Base-by-base conservation (phyloP, 208 protist species). In the Trypanosoma brucei region DNA sequence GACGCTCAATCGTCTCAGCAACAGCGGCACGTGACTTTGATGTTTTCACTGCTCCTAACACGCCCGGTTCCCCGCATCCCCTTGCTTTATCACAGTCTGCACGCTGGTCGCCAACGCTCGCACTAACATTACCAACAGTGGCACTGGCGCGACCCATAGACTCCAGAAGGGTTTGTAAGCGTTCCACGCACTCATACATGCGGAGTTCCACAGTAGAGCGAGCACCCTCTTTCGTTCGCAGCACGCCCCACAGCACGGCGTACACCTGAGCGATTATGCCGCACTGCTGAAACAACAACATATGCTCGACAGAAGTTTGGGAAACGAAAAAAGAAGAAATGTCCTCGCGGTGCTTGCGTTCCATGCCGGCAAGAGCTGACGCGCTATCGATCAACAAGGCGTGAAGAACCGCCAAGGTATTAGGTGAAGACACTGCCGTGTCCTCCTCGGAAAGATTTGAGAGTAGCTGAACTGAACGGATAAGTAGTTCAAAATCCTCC, bases 351-450 rank as follows among this genome's bases (percentile, higher is more conserved):
- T 38, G 31, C 31, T 49, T 38, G 5, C 1, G 30, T 9, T 37
- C 56, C 52, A 89, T 37, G 22, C 56, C 46, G 40, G 65, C 44
- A 3, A 89, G 58, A 55, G 59, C 68, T 51, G 75, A 70, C 9
- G 64, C 65, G 7, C 72, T 69, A 38, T 83, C 76, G 11, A 62
- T 42, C 56, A 93, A 55, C 3, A 93, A 59, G 2, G 68, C 68
- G 51, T 91, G 76, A 38, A 93, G 67, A n/a, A 77, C 81, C 11
- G 86, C 81, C 35, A 93, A 59, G n/a, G 83, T 77, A 69, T 93
- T 93, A 39, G 65, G 53, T 3, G 81, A 88, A 0, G 77, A 70
- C 36, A 80, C 66, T 30, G 77, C 70, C 57, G 87, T 79, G 7
- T 81, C 79, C 14, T 78, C 50, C 34, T 76, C 72, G 22, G 72